phyloP scores from a whole-genome alignment of 129 eudicot species.

The Gnaphalium uliginosum region DNA sequence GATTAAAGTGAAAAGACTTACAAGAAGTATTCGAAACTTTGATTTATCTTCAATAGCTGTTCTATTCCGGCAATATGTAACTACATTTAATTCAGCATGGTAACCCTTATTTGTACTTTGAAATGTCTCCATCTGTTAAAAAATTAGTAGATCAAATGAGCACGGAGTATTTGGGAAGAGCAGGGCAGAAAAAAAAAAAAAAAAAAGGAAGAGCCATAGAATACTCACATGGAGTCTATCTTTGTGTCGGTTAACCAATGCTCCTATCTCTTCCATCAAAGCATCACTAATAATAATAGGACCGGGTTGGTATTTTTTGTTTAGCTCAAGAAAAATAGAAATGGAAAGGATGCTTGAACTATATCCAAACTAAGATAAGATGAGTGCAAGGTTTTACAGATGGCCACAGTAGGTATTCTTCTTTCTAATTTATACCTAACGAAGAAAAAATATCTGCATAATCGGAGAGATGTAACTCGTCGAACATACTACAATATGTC shows the following conservation, averaged over 20 bases:
- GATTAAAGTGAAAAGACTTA: conserved; percentile 42
- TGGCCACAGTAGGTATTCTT: not conserved
- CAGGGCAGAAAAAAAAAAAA: not conserved
- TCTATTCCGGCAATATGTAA: conserved; percentile 73
- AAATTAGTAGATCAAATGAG: conserved; percentile 20
- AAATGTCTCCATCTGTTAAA: conserved; percentile 69
- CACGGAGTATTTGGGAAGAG: not conserved
- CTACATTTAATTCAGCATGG: conserved; percentile 70
- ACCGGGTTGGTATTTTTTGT: not conserved
- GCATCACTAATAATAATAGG: conserved; percentile 51
- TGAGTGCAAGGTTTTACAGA: not conserved
- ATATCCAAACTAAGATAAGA: conserved; percentile 3
- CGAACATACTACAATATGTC: not conserved
- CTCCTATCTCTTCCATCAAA: conserved; percentile 82
- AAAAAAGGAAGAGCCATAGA: not conserved
- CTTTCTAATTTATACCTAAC: no score
- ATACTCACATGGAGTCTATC: conserved; percentile 70
- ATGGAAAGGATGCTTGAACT: not conserved
- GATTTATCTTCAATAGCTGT: conserved; percentile 67
- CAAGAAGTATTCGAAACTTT: conserved; percentile 85
- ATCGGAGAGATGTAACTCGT: conserved; percentile 10
- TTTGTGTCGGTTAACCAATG: conserved; percentile 79
- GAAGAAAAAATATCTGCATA: not conserved
- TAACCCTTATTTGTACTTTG: conserved; percentile 69
- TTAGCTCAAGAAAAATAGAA: not conserved